Conservation (phyloP, 768 basidiomycete species). For the Rhizopogon roseolus region DNA sequence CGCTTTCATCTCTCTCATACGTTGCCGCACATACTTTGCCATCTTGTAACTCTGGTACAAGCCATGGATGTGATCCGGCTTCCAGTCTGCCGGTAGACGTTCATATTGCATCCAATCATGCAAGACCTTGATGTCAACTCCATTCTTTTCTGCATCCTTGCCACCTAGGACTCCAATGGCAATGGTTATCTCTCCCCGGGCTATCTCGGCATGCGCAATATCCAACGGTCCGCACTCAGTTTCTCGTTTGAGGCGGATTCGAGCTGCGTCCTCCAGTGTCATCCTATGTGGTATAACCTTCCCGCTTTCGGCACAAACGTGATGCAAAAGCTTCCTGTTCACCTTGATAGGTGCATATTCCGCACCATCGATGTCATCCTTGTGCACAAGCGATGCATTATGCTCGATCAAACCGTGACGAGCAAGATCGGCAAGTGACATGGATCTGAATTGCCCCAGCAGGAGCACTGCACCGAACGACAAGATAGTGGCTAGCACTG, state of each 20-base stretch:
- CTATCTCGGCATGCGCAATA: constrained; percentile 50
- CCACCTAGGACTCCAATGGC: constrained; percentile 46
- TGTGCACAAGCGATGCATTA: constrained; percentile 57
- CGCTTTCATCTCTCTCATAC: constrained; percentile 18
- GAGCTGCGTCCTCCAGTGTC: constrained; percentile 35
- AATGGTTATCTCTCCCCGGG: constrained; percentile 64
- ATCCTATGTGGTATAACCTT: constrained; percentile 24
- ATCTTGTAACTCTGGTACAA: constrained; percentile 25
- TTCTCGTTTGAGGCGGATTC: constrained; percentile 50
- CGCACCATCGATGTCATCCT: constrained; percentile 34
- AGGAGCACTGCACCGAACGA: constrained; percentile 41
- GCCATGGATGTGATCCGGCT: constrained; percentile 23
- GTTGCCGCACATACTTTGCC: constrained; percentile 21
- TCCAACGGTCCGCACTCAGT: constrained; percentile 36
- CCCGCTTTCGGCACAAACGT: constrained; percentile 29
- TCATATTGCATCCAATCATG: constrained; percentile 48
- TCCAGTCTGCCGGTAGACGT: constrained; percentile 40
- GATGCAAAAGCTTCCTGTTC: constrained; percentile 32
- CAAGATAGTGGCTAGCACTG: constrained; percentile 42
- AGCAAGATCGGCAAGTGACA: constrained; percentile 37
- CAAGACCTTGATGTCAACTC: constrained; percentile 43
- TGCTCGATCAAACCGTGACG: constrained; percentile 52
- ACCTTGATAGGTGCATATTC: constrained; percentile 42
- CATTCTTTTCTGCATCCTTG: constrained; percentile 31
- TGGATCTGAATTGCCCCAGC: constrained; percentile 29